Evolutionary conservation across 1,284 basidiomycete genomes (phyloP).

Genomic region (Pascua guehoae): DNA sequence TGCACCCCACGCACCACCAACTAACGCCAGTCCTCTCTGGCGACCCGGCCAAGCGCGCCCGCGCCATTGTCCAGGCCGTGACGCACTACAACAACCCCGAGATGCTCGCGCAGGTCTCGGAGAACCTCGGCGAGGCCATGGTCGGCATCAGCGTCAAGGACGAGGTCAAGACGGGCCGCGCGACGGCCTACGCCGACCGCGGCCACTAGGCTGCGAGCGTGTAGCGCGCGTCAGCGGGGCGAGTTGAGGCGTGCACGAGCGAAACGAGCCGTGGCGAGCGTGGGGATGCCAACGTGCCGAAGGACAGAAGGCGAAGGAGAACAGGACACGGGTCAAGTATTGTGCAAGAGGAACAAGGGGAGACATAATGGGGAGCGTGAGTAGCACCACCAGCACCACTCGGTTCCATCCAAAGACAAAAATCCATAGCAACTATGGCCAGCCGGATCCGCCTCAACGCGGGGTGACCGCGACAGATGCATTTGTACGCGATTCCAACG

Average conservation of each 20-base stretch:
- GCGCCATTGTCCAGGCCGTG: constrained; percentile 96
- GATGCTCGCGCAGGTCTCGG: constrained; percentile 66
- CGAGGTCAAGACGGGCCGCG: constrained; percentile 47
- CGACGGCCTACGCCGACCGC: constrained; percentile 13
- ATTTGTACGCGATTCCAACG: too few species aligned
- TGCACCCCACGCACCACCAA: not conserved
- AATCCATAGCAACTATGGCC: too few species aligned
- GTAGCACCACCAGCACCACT: too few species aligned
- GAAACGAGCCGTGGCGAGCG: too few species aligned
- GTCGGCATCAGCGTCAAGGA: constrained; percentile 62
- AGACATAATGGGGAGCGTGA: too few species aligned
- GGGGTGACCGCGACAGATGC: too few species aligned
- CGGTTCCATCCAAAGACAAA: too few species aligned
- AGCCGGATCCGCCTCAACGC: too few species aligned
- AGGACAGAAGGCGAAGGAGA: too few species aligned
- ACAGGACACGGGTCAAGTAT: too few species aligned
- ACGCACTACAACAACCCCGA: constrained; percentile 95
- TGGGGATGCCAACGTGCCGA: too few species aligned
- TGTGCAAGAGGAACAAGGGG: too few species aligned
- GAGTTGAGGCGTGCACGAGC: not conserved
- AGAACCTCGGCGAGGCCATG: constrained; percentile 85
- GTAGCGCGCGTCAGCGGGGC: not conserved
- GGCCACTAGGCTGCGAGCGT: constrained; percentile 49
- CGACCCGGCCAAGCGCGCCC: constrained; percentile 88
- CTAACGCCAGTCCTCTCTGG: constrained; percentile 57